Conservation (phyloP, 202 grass and related monocot species). For the Panicum hallii region DNA sequence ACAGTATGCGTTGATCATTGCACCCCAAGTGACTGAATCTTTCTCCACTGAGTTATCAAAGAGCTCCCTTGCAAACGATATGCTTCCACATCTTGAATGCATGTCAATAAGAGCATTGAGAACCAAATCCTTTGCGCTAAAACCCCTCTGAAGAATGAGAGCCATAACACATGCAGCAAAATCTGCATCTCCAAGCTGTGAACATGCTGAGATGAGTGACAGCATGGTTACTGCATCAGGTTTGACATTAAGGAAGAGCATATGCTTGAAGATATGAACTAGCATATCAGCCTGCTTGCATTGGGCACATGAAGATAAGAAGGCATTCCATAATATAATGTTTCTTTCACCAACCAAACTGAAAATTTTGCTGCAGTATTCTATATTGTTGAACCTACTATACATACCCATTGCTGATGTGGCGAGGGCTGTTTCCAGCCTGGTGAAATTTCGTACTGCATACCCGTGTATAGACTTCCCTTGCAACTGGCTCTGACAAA, state of each 20-base stretch:
- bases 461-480: slow-evolving; percentile 70
- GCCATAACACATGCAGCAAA: slow-evolving; percentile 58
- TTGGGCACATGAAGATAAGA: slow-evolving; percentile 68
- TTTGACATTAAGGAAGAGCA: slow-evolving; percentile 46
- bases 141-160: slow-evolving; percentile 51
- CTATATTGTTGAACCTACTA: slow-evolving; percentile 62
- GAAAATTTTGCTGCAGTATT: slow-evolving; percentile 60
- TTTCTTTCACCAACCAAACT: slow-evolving; percentile 54
- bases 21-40: slow-evolving; percentile 68
- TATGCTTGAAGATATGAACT: slow-evolving; percentile 61
- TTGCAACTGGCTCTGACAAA: slow-evolving; percentile 56
- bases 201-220: slow-evolving; percentile 61
- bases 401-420: slow-evolving; percentile 75
- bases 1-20: slow-evolving; percentile 79
- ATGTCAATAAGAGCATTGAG: slow-evolving; percentile 69
- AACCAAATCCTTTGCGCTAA: slow-evolving; percentile 37
- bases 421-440: slow-evolving; percentile 50
- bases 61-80: slow-evolving; percentile 57
- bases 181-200: slow-evolving; percentile 55
- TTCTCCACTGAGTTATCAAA: slow-evolving; percentile 59
- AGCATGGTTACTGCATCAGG: slow-evolving; percentile 65
- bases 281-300: slow-evolving; percentile 55
- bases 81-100: slow-evolving; percentile 65
- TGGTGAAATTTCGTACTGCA: slow-evolving; percentile 60
- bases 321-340: slow-evolving; percentile 65